A percentile compares a stretch with the other conserved stretches of the same genome.
Conservation (phyloP, 371 early-diverging fungal species). For the Mucor racemosus region DNA sequence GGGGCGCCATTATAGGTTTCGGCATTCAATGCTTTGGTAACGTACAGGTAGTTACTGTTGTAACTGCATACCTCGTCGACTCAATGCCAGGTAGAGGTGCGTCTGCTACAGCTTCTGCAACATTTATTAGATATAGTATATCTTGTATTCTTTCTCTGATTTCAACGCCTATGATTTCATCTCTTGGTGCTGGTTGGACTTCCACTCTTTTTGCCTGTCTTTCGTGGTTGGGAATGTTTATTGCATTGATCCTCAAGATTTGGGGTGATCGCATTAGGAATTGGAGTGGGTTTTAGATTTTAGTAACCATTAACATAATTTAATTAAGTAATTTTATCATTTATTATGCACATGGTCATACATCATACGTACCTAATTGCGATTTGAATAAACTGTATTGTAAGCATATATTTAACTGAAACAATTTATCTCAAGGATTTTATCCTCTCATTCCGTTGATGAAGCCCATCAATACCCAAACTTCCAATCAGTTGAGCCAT, state of each 20-base stretch:
- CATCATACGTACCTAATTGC: too few relatives aligned
- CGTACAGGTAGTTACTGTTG: conserved; percentile 39
- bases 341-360: too few relatives aligned
- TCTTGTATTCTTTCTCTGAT: conserved; percentile 43
- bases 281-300: conserved; percentile 21
- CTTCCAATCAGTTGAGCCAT: too few relatives aligned
- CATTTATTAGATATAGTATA: conserved; percentile 42
- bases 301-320: background rate
- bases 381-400: too few relatives aligned
- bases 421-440: too few relatives aligned
- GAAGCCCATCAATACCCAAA: too few relatives aligned
- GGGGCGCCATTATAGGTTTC: conserved; percentile 42
- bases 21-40: conserved; percentile 54
- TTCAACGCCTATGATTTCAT: conserved; percentile 21
- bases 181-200: conserved; percentile 23
- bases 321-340: too few relatives aligned
- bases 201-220: conserved; percentile 22
- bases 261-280: conserved; percentile 14
- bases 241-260: conserved; percentile 19
- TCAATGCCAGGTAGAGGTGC: conserved; percentile 47
- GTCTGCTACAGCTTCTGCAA: conserved; percentile 43
- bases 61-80: conserved; percentile 46
- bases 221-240: conserved; percentile 17
- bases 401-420: too few relatives aligned
- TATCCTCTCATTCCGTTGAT: too few relatives aligned